Percentiles rank a stretch among this genome's conserved stretches.
Conservation (phyloP, 345 rosid species). For the Citrus cavaleriei region DNA sequence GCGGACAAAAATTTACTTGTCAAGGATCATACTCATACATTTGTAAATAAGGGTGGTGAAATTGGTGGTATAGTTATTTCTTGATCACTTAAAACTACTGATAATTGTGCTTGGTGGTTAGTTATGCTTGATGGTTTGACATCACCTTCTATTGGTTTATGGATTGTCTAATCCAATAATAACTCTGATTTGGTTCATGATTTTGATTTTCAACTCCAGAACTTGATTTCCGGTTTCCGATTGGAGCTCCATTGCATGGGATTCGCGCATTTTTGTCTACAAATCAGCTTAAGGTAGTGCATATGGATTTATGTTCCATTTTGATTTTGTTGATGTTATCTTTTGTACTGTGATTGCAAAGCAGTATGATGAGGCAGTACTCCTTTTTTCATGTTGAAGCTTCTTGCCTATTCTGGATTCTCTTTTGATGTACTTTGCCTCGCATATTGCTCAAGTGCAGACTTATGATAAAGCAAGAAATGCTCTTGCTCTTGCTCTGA, state of each 20-base stretch:
- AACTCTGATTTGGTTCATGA: conserved; percentile 8
- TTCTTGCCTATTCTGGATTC: neutral
- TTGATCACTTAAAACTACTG: neutral
- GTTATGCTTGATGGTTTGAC: neutral
- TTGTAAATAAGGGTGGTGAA: conserved; percentile 82
- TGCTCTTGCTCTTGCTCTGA: conserved; percentile 87
- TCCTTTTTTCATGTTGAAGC: neutral
- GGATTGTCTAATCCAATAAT: neutral
- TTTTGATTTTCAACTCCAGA: conserved; percentile 46
- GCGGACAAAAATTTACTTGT: conserved; percentile 86
- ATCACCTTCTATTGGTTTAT: neutral
- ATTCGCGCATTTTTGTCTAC: conserved; percentile 80
- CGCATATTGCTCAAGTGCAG: conserved; percentile 34
- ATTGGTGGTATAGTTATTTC: conserved; percentile 63
- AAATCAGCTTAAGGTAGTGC: conserved; percentile 77
- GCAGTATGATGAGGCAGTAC: neutral
- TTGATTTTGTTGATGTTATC: neutral
- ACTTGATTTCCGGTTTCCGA: conserved; percentile 89
- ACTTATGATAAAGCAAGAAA: conserved; percentile 93
- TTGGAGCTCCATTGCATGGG: conserved; percentile 97
- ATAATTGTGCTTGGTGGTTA: conserved; percentile 55
- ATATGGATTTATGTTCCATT: neutral
- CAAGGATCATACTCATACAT: conserved; percentile 97
- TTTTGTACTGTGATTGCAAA: neutral
- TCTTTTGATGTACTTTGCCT: conserved; percentile 6